Base-by-base conservation (phyloP, 169 alveolate genomes). In the Sarcocystis neurona region DNA sequence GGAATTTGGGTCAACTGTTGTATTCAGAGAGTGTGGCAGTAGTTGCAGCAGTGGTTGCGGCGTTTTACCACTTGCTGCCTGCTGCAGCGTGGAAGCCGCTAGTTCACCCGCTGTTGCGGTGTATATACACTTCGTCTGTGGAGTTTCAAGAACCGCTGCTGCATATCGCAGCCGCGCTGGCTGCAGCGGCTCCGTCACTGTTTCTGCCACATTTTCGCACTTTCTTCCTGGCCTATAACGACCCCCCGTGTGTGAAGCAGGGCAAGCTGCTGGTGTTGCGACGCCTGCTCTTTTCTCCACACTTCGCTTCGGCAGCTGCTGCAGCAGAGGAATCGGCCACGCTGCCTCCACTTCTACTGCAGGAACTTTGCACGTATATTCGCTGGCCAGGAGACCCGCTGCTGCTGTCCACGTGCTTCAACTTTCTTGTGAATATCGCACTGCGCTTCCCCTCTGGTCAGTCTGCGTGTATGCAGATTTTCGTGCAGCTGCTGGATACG, bases 331-430 rank as follows among this genome's bases (percentile, higher is more conserved):
- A 43, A 10, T 30, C 75, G 10, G 6, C 56, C 10, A 4, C 47
- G 30, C 82, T 72, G 34, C 68, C 66, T 34, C 66, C 10, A 8
- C 84, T 75, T 6, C 66, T 86, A 37, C 75, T 86, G 46, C 85
- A 79, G 2, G 91, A 86, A 27, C 79, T 86, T 32, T 66, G 68
- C 78, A 78, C 75, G 86, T 86, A 86, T 63, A 32, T 86, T n/a
- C 91, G 53, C 78, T 86, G 91, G 91, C 86, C 85, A 37, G 91
- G 91, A n/a, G 91, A 75, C 48, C 77, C 27, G 30, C 68, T 34
- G 0, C 37, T 87, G 47, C 63, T 39, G 12, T 15, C 79, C n/a
- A n/a, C 60, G 0, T 41, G 58, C 0, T 87, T 72, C 68, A 56
- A 79, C 44, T 20, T 56, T 10, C 78, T 87, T 39, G 58, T 87